Conservation (phyloP, 805 yeast genomes). For the Cyberlindnera euphorbiiphila region DNA sequence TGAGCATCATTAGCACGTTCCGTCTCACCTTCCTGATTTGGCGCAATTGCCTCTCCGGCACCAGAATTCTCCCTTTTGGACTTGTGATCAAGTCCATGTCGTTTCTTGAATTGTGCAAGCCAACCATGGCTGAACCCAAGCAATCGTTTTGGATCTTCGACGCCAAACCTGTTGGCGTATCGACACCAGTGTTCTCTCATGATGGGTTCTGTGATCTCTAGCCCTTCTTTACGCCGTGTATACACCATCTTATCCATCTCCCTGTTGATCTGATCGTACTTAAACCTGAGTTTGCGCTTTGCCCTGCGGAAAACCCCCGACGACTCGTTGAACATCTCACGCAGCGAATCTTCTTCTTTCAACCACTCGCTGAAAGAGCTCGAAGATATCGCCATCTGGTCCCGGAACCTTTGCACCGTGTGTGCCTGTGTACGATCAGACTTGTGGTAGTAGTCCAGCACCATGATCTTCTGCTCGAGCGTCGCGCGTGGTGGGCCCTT, state of each 20-base stretch:
- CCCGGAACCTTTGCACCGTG: conserved; percentile 49
- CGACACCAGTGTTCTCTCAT: conserved; percentile 53
- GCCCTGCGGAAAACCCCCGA: conserved; percentile 29
- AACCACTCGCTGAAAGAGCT: conserved; percentile 61
- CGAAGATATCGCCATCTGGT: conserved; percentile 51
- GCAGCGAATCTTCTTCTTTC: conserved; percentile 46
- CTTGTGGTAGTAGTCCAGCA: conserved; percentile 46
- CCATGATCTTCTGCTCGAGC: conserved; percentile 54
- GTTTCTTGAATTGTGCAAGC: conserved; percentile 56
- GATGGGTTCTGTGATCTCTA: conserved; percentile 51
- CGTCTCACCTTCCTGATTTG: conserved; percentile 20
- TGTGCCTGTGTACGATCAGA: conserved; percentile 50
- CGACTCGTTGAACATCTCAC: conserved; percentile 39
- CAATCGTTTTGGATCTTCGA: conserved; percentile 55
- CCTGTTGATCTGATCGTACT: conserved; percentile 53
- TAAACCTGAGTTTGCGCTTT: conserved; percentile 46
- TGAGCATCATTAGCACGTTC: too few relatives aligned
- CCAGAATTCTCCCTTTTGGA: conserved; percentile 7
- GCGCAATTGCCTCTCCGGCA: too few relatives aligned
- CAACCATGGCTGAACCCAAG: conserved; percentile 59
- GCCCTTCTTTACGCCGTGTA: conserved; percentile 38
- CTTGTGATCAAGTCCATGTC: conserved; percentile 45
- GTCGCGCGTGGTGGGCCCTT: conserved; percentile 28
- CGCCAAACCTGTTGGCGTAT: conserved; percentile 53
- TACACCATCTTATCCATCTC: conserved; percentile 56